Base-by-base conservation (phyloP, 2,329 filamentous ascomycete genomes). In the Colletotrichum sp. region DNA sequence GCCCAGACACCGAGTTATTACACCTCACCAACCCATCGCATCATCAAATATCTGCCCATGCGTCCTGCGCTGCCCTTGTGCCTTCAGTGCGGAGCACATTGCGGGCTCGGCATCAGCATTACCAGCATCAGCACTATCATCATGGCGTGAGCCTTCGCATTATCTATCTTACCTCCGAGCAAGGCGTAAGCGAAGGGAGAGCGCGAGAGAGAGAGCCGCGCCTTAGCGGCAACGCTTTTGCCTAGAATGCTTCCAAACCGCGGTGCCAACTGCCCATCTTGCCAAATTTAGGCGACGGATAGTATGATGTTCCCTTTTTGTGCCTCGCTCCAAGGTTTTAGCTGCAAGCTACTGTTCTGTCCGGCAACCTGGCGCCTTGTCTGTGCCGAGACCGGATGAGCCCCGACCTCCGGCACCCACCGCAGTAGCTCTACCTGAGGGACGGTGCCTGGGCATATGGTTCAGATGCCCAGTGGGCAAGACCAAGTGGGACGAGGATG, bases 341-440 rank as follows among this genome's bases (percentile, higher is more conserved):
- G 70, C 74, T 73, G 74, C 70, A 64, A 73, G 64, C 74, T 69
- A 76, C 64, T 49, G 30, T 69, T 28, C 69, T 76, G 70, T 28
- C 65, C 59, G 74, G 64, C 64, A 36, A 64, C 52, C 34, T 73
- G 70, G 74, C 74, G 72, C 49, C 44, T 24, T 65, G 70, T 73
- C 65, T 65, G 70, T 76, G 74, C 74, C 70, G 65, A 76, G 74
- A 74, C 70, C 64, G 36, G 74, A 74, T 65, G 74, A 69, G 70
- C 65, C 70, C 57, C 69, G 70, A 73, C 70, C 70, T 73, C 55
- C 64, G 49, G 49, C 65, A 49, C 21, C 24, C 74, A 66, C 65
- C 70, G 26, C 59, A 60, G 26, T 18, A 39, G 71, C 64, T 69
- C 44, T 24, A 69, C 70, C 64, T 76, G 70, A 74, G 34, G 44